phyloP scores from a whole-genome alignment of 2,329 filamentous ascomycete species.

The Penicillium sp. region DNA sequence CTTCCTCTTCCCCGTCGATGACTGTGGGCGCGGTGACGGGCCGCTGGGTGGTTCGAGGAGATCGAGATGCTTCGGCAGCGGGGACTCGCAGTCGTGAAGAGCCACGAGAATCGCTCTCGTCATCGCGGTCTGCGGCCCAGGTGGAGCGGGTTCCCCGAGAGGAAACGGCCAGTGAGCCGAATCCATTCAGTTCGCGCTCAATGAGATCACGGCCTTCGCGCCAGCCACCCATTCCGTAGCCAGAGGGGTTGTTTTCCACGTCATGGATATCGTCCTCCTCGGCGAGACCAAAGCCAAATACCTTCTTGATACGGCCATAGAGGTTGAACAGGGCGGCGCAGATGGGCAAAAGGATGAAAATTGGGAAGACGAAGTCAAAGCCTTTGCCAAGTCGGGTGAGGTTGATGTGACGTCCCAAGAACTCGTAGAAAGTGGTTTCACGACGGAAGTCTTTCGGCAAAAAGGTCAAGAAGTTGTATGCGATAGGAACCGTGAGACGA shows the following conservation, averaged over 20 bases:
- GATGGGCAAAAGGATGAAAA: conserved; percentile 83
- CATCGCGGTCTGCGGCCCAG: conserved; percentile 25
- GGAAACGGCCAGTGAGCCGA: conserved; percentile 47
- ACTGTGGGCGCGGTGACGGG: conserved; percentile 37
- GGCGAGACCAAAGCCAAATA: conserved; percentile 77
- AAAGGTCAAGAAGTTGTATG: conserved; percentile 96
- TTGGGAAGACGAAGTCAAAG: conserved; percentile 86
- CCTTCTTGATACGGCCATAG: conserved; percentile 75
- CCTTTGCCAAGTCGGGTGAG: conserved; percentile 78
- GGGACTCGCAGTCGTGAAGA: conserved; percentile 38
- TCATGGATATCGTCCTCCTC: conserved; percentile 70
- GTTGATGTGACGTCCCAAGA: conserved; percentile 80
- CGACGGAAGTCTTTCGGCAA: conserved; percentile 70
- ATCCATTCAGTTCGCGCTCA: conserved; percentile 75
- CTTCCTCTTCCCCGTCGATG: conserved; percentile 62
- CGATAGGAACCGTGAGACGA: conserved; percentile 85
- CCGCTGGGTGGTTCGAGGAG: conserved; percentile 32
- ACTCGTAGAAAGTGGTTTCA: conserved; percentile 81
- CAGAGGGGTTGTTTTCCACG: conserved; percentile 59
- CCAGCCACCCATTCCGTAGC: conserved; percentile 81
- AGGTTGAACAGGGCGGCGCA: conserved; percentile 84
- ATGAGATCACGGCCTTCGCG: conserved; percentile 89
- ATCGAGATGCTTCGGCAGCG: conserved; percentile 29
- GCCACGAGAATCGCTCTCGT: conserved; percentile 26
- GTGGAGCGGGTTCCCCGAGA: conserved; percentile 34